Evolutionary conservation across 2,329 filamentous ascomycete species (phyloP), one percentile per base, ranked within the genome.

Genomic region (Fusarium globosum): DNA sequence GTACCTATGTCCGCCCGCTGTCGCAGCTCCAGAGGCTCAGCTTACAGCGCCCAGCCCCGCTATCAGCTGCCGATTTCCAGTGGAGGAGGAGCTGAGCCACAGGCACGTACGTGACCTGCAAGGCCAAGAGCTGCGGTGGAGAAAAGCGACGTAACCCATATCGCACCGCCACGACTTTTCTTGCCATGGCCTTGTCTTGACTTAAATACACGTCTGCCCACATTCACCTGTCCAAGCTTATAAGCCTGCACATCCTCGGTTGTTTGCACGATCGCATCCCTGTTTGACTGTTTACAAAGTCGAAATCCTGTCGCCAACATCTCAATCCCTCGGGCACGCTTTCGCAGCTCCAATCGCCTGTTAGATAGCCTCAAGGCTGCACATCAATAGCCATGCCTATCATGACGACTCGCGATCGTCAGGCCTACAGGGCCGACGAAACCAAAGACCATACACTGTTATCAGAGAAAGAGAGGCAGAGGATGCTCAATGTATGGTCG

Each of bases 391-490:
- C 64, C 62, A 83, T 83, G 82, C 78, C 78, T 39, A 26, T 78
- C 36, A 79, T 85, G 72, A 81, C 80, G 28, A 53, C 75, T 45
- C 78, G 79, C 69, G 83, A 83, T 69, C 82, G 80, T 65, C 78
- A 79, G 77, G 78, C 80, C 58, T 85, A 86, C 68, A 79, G 84
- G 61, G 79, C 80, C 69, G 84, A 86, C 66, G 83, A 84, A 55
- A 71, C 71, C 48, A 64, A 77, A 12, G 61, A 77, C 23, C 82
- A 85, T 61, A 76, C 57, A 7, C 73, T 84, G 14, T 62, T 85
- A 41, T 75, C 72, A 35, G 81, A 84, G 39, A 68, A 81, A 60
- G 81, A 85, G 56, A 82, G 78, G 61, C 76, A 82, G 23, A 79
- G 79, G 35, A 79, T 85, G 72, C 73, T 85, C 39, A 70, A 78